Conservation (phyloP, 495 filamentous ascomycete species). For the Pseudevernia furfuracea region DNA sequence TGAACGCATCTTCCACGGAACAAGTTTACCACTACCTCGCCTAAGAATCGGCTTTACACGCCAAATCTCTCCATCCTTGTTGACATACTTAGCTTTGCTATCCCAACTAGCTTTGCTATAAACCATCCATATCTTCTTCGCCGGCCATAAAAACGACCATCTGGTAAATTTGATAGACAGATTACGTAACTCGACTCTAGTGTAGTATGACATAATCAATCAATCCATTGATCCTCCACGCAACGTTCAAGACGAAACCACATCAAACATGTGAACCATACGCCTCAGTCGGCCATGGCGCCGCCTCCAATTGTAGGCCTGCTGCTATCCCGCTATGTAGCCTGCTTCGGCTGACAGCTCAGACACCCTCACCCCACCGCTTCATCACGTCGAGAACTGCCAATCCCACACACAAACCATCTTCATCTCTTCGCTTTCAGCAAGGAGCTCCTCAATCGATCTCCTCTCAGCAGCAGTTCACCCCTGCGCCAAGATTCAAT, state of each 20-base stretch:
- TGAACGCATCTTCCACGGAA: too few relatives aligned
- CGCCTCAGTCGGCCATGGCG: constrained; percentile 2
- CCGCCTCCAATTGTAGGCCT: constrained; percentile 11
- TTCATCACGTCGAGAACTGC: constrained; percentile 10
- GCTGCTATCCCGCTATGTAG: neutral
- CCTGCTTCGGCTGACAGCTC: neutral
- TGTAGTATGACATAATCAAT: too few relatives aligned
- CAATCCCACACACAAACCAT: constrained; percentile 5
- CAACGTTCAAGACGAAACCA: neutral
- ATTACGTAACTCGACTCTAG: too few relatives aligned
- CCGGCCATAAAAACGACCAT: too few relatives aligned
- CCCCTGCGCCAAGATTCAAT: constrained; percentile 13
- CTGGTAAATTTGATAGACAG: too few relatives aligned
- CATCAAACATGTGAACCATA: constrained; percentile 2
- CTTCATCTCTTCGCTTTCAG: constrained; percentile 15
- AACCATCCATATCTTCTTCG: too few relatives aligned
- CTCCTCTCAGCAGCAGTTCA: constrained; percentile 12
- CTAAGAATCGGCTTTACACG: too few relatives aligned
- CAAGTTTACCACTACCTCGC: too few relatives aligned
- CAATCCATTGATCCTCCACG: neutral
- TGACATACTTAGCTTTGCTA: too few relatives aligned
- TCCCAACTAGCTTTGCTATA: too few relatives aligned
- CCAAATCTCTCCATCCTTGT: too few relatives aligned
- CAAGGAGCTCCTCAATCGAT: constrained; percentile 4
- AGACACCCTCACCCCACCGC: constrained; percentile 17